Conservation (phyloP, 2,329 filamentous ascomycete species). For the Zymoseptoria brevis region DNA sequence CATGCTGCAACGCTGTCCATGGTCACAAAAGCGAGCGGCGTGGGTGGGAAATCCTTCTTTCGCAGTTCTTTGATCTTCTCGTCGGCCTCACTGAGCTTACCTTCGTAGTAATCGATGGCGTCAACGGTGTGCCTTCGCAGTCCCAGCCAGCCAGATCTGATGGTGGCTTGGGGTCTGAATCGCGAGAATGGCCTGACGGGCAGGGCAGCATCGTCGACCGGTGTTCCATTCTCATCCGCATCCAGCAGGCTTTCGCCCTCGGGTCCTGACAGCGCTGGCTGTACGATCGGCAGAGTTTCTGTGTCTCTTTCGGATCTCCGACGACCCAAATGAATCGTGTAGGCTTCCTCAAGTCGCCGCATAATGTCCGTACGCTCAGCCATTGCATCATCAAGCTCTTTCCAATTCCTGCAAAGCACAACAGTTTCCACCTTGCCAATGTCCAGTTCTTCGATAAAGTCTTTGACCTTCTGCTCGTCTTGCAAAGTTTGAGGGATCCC, state of each 20-base stretch:
- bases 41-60: conserved; percentile 66
- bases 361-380: conserved; percentile 57
- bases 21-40: conserved; percentile 85
- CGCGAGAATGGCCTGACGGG: conserved; percentile 40
- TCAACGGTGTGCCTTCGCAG: conserved; percentile 68
- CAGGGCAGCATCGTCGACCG: conserved; percentile 11
- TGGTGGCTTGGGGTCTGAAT: conserved; percentile 57
- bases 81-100: conserved; percentile 71
- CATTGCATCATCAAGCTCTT: conserved; percentile 67
- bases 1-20: conserved; percentile 90
- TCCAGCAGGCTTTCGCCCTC: conserved; percentile 1
- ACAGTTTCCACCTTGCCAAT: conserved; percentile 88
- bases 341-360: conserved; percentile 70
- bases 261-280: conserved; percentile 34
- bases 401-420: conserved; percentile 81
- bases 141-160: conserved; percentile 72
- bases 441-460: conserved; percentile 76
- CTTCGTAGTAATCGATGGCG: conserved; percentile 89
- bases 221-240: conserved; percentile 26
- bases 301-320: conserved; percentile 42
- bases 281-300: conserved; percentile 44
- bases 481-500: conserved; percentile 75
- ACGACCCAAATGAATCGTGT: conserved; percentile 66
- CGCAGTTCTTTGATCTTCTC: conserved; percentile 63
- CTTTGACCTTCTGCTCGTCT: conserved; percentile 73